phyloP scores from a whole-genome alignment of 352 stramenopile genomes.

The Phytophthora pseudosyringae region DNA sequence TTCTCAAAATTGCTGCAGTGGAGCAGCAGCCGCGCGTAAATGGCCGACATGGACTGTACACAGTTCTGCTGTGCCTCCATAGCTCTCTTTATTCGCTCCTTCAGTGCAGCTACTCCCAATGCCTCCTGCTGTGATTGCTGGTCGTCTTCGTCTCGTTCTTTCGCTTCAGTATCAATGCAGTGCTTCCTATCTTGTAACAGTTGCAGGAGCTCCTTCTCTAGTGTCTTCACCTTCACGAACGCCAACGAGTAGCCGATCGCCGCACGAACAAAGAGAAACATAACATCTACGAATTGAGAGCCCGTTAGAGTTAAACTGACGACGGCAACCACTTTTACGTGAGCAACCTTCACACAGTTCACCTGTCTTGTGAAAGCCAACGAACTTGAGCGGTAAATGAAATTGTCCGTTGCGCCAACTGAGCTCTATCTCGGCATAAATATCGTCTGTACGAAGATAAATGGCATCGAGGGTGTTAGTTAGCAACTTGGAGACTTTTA shows the following conservation, averaged over 20 bases:
- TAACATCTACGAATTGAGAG: constrained; percentile 50
- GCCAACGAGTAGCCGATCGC: constrained; percentile 70
- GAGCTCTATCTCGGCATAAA: constrained; percentile 74
- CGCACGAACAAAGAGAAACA: constrained; percentile 75
- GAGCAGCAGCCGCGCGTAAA: constrained; percentile 74
- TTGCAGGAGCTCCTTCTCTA: constrained; percentile 52
- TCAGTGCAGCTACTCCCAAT: constrained; percentile 27
- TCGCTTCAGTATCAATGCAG: constrained; percentile 21
- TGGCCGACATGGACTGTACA: constrained; percentile 48
- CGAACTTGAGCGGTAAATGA: constrained; percentile 70
- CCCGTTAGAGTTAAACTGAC: background rate
- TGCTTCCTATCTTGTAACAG: constrained; percentile 36
- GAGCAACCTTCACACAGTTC: background rate
- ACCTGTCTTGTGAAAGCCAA: constrained; percentile 71
- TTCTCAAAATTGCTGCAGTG: constrained; percentile 88
- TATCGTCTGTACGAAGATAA: constrained; percentile 45
- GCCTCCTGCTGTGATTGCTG: constrained; percentile 28
- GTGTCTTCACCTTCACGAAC: constrained; percentile 60
- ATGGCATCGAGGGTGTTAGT: background rate
- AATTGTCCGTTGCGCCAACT: constrained; percentile 54
- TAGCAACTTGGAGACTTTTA: background rate
- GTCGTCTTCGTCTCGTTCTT: constrained; percentile 33
- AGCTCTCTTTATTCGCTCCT: constrained; percentile 35
- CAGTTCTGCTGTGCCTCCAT: constrained; percentile 40
- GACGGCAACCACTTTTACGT: background rate